These are phyloP conservation scores for Chlorophyllum brunneum DNA, from an alignment of 768 basidiomycete species.

Conservation along the genomic window DNA sequence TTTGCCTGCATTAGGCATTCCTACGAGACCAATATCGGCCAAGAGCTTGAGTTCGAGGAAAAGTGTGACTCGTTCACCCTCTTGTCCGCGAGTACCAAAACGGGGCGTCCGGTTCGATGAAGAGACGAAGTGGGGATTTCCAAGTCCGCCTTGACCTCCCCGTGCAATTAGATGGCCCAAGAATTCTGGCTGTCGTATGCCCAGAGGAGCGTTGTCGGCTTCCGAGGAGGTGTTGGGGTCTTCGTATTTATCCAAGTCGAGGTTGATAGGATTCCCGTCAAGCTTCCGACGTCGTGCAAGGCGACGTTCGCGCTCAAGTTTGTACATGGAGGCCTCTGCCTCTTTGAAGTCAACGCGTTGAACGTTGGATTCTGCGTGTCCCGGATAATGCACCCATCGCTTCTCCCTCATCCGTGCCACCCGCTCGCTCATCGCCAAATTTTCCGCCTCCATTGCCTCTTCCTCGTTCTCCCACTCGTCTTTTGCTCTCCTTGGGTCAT, in stretches of 20 bases:
- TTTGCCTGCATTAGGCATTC: slow-evolving; percentile 93
- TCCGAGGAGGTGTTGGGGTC: slow-evolving; percentile 26
- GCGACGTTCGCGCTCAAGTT: slow-evolving; percentile 59
- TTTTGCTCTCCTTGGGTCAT: slow-evolving; percentile 59
- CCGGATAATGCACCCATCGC: slow-evolving; percentile 82
- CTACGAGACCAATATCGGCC: slow-evolving; percentile 94
- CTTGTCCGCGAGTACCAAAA: slow-evolving; percentile 75
- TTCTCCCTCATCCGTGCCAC: slow-evolving; percentile 57
- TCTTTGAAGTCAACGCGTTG: slow-evolving; percentile 65
- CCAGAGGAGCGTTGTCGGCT: slow-evolving; percentile 57
- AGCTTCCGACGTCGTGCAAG: slow-evolving; percentile 40
- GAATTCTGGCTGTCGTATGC: slow-evolving; percentile 46
- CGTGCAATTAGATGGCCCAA: slow-evolving; percentile 64
- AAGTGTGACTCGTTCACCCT: slow-evolving; percentile 77
- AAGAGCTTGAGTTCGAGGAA: slow-evolving; percentile 89
- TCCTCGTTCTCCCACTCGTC: slow-evolving; percentile 77
- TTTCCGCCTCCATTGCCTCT: slow-evolving; percentile 39
- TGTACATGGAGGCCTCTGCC: slow-evolving; percentile 58
- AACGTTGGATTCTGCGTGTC: slow-evolving; percentile 56
- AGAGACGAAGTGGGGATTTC: slow-evolving; percentile 84
- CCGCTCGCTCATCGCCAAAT: slow-evolving; percentile 43
- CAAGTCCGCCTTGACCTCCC: slow-evolving; percentile 80
- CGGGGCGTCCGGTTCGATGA: slow-evolving; percentile 75
- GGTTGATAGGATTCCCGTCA: slow-evolving; percentile 38
- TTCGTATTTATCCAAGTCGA: slow-evolving; percentile 61